Evolutionary conservation across 2,329 filamentous ascomycete genomes (phyloP).

Genomic region (Penicillium frequentans): DNA sequence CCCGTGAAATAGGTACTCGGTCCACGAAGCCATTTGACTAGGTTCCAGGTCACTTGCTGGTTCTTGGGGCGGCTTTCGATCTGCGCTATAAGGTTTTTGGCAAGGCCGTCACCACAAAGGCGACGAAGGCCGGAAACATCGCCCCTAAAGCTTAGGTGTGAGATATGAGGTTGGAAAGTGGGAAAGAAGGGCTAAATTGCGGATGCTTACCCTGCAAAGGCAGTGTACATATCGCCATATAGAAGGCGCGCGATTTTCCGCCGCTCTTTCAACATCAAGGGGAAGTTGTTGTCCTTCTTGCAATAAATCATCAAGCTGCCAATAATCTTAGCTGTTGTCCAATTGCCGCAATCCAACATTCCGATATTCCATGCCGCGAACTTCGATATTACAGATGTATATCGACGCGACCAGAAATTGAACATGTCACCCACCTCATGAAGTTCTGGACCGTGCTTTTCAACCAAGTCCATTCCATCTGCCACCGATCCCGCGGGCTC

Average conservation of each 20-base stretch:
- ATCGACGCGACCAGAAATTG: neutral
- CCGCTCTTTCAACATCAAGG: constrained; percentile 30
- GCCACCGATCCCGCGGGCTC: constrained; percentile 35
- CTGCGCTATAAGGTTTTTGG: constrained; percentile 32
- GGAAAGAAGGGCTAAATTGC: neutral
- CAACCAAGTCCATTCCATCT: constrained; percentile 42
- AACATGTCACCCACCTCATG: constrained; percentile 28
- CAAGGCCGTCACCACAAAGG: constrained; percentile 42
- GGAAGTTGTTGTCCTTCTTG: constrained; percentile 9
- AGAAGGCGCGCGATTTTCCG: constrained; percentile 40
- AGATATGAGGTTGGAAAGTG: constrained; percentile 1
- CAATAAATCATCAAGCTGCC: constrained; percentile 3
- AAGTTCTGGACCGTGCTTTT: constrained; percentile 37
- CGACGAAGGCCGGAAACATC: constrained; percentile 36
- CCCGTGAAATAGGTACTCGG: constrained; percentile 39
- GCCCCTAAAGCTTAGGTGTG: constrained; percentile 21
- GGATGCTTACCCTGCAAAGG: constrained; percentile 45
- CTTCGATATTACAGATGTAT: neutral
- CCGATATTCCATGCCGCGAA: neutral
- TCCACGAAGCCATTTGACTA: constrained; percentile 38
- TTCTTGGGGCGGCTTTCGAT: constrained; percentile 34
- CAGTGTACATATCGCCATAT: constrained; percentile 49
- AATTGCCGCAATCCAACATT: neutral
- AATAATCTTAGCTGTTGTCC: constrained; percentile 3
- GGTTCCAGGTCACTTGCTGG: constrained; percentile 36